A percentile compares a stretch with the other conserved stretches of the same genome.
Conservation (phyloP, 2,329 filamentous ascomycete species). For the Xylariaceae sp. region DNA sequence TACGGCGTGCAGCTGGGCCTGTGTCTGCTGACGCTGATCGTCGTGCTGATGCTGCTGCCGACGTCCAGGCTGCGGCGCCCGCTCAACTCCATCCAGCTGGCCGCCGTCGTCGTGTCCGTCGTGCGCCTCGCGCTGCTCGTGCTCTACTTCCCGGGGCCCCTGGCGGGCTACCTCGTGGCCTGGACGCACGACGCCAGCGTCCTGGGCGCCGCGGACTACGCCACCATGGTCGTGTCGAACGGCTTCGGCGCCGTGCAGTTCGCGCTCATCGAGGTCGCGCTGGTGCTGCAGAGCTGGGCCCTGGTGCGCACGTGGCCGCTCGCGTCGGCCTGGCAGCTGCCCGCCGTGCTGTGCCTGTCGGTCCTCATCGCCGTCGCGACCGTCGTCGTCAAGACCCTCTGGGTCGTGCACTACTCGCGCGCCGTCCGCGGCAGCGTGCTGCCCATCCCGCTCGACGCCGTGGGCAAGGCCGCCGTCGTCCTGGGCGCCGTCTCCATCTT, state of each 20-base stretch:
- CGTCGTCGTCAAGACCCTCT: constrained; percentile 30
- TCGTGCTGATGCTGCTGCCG: constrained; percentile 71
- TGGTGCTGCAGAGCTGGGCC: constrained; percentile 59
- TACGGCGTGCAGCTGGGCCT: constrained; percentile 75
- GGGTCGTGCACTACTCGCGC: constrained; percentile 30
- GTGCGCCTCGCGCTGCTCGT: constrained; percentile 63
- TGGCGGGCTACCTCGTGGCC: constrained; percentile 65
- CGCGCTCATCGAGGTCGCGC: constrained; percentile 52
- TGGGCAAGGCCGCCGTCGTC: constrained; percentile 47
- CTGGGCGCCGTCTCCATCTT: constrained; percentile 50
- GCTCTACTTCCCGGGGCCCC: constrained; percentile 65
- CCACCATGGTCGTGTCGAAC: constrained; percentile 47
- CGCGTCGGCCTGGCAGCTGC: constrained; percentile 9
- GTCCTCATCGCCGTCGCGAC: constrained; percentile 28
- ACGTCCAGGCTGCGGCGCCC: constrained; percentile 66
- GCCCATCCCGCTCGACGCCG: constrained; percentile 42
- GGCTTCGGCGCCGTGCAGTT: constrained; percentile 52
- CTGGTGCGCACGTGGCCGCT: constrained; percentile 56
- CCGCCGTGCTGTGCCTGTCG: constrained; percentile 18
- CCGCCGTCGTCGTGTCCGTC: constrained; percentile 65
- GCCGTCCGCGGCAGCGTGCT: constrained; percentile 25
- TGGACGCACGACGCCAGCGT: constrained; percentile 60
- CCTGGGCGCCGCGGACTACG: constrained; percentile 49
- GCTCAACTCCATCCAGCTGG: constrained; percentile 69
- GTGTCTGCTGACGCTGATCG: constrained; percentile 66